Conservation (phyloP, 805 yeast genomes). For the Blastobotrys mokoenaii region DNA sequence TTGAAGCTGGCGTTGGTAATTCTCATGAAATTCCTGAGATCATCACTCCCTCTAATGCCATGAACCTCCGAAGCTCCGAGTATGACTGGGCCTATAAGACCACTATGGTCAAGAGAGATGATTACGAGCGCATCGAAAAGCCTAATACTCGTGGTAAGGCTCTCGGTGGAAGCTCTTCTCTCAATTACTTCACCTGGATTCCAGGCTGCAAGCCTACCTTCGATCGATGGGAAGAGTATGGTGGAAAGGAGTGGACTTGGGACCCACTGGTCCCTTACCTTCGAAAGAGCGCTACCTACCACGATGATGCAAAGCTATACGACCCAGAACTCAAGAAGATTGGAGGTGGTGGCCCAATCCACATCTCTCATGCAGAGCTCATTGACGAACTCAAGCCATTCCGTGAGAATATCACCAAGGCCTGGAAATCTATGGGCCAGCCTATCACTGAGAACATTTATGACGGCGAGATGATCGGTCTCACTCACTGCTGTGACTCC, state of each 20-base stretch:
- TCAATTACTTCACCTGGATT: conserved; percentile 27
- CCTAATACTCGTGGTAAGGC: conserved; percentile 29
- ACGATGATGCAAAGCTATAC: conserved; percentile 19
- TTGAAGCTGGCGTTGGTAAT: conserved; percentile 27
- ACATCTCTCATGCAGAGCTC: conserved; percentile 21
- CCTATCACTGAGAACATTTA: conserved; percentile 21
- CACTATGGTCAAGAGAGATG: conserved; percentile 24
- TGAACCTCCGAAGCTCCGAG: conserved; percentile 24
- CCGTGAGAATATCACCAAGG: conserved; percentile 15
- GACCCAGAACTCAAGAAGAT: conserved; percentile 18
- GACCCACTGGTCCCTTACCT: conserved; percentile 23
- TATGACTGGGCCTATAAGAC: conserved; percentile 29
- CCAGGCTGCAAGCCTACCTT: conserved; percentile 27
- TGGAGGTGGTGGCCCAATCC: conserved; percentile 22
- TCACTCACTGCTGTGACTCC: conserved; percentile 21
- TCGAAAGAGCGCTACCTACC: conserved; percentile 22
- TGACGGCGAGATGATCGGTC: conserved; percentile 19
- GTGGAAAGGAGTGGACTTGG: conserved; percentile 28
- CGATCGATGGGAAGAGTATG: conserved; percentile 25
- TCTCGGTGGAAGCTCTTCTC: conserved; percentile 29
- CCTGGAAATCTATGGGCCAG: conserved; percentile 16
- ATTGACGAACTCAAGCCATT: conserved; percentile 15
- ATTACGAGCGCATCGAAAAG: conserved; percentile 25
- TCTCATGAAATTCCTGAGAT: conserved; percentile 21
- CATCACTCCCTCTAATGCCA: conserved; percentile 22